These are phyloP conservation scores for Aspergillus nidulans DNA, from an alignment of 495 filamentous ascomycete species.

Conservation along the genomic window DNA sequence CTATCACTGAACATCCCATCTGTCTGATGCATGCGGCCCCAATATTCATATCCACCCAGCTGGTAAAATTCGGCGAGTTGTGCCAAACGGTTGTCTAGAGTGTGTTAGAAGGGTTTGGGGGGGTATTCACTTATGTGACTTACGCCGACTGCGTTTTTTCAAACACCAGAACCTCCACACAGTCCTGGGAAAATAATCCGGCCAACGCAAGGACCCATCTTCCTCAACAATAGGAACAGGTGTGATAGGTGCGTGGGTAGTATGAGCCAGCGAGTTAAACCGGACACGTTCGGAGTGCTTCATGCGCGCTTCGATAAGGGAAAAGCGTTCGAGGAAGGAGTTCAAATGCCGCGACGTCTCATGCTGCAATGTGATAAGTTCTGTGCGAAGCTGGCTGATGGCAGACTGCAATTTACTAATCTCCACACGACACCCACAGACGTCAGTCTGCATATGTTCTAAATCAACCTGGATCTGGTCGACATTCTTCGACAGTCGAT, in stretches of 20 bases:
- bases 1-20: conserved; percentile 29
- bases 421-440: conserved; percentile 33
- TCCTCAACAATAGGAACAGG: conserved; percentile 34
- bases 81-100: conserved; percentile 35
- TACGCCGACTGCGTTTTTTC: conserved; percentile 41
- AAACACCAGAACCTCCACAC: conserved; percentile 44
- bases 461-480: conserved; percentile 35
- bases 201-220: conserved; percentile 34
- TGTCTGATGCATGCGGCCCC: conserved; percentile 32
- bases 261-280: conserved; percentile 40
- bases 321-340: conserved; percentile 24
- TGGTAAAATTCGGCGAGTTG: conserved; percentile 43
- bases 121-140: conserved; percentile 19
- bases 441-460: conserved; percentile 30
- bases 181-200: conserved; percentile 36
- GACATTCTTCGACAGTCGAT: conserved; percentile 37
- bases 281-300: conserved; percentile 34
- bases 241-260: conserved; percentile 34
- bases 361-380: conserved; percentile 32
- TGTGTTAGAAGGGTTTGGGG: conserved; percentile 11
- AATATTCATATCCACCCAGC: conserved; percentile 37
- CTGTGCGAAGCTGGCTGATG: conserved; percentile 36
- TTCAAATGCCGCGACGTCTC: conserved; percentile 30
- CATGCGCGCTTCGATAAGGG: conserved; percentile 24
- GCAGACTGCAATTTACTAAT: conserved; percentile 36